Evolutionary conservation across 768 basidiomycete genomes (phyloP).

Genomic region (Paxillus involutus): DNA sequence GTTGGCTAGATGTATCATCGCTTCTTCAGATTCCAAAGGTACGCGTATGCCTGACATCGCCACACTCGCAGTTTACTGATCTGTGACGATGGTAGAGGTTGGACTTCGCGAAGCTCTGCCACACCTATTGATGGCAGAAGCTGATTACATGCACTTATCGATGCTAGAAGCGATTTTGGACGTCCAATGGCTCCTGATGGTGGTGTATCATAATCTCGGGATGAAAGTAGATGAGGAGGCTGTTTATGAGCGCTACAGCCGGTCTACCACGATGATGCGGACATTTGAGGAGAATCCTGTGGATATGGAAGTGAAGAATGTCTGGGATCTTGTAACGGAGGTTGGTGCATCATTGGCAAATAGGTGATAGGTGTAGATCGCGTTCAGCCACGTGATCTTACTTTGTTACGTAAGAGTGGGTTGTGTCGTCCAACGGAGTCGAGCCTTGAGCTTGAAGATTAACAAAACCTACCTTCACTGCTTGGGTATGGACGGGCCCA

Average conservation of each 20-base stretch:
- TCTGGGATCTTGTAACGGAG: slow-evolving; percentile 57
- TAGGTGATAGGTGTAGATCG: slow-evolving; percentile 16
- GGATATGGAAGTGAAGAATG: slow-evolving; percentile 52
- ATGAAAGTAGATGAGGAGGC: slow-evolving; percentile 55
- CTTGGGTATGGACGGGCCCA: slow-evolving; percentile 79
- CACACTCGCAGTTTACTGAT: slow-evolving; percentile 14
- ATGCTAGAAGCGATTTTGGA: slow-evolving; percentile 61
- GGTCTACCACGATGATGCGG: slow-evolving; percentile 41
- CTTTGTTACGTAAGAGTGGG: slow-evolving; percentile 22
- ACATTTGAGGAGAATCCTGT: slow-evolving; percentile 42
- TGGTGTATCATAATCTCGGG: slow-evolving; percentile 71
- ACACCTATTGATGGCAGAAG: slow-evolving; percentile 62
- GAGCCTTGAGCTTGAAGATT: background rate
- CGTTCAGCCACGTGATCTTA: slow-evolving; percentile 19
- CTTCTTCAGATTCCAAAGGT: slow-evolving; percentile 50
- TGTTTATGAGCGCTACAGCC: slow-evolving; percentile 47
- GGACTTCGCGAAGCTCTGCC: slow-evolving; percentile 55
- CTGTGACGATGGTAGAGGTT: slow-evolving; percentile 21
- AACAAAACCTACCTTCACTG: slow-evolving; percentile 1
- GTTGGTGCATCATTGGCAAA: slow-evolving; percentile 57
- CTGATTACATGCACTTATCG: slow-evolving; percentile 60
- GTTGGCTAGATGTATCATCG: slow-evolving; percentile 73
- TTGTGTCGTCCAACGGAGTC: slow-evolving; percentile 6
- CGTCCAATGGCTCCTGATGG: slow-evolving; percentile 69
- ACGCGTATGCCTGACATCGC: slow-evolving; percentile 13